Evolutionary conservation across 169 alveolate genomes (phyloP), one percentile per base, ranked within the genome.

Genomic region (Eimeria maxima): DNA sequence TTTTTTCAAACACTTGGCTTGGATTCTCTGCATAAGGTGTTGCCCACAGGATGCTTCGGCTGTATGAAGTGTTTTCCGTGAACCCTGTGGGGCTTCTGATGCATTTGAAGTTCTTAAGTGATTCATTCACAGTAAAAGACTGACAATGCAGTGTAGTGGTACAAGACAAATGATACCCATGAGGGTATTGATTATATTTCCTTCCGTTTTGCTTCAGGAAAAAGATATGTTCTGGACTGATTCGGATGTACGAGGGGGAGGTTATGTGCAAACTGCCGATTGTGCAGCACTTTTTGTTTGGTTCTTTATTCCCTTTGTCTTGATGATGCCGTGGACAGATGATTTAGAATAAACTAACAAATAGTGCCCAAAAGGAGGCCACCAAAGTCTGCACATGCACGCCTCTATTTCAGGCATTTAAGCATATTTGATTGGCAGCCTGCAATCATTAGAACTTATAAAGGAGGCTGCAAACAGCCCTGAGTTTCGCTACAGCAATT

Each of bases 281-380:
- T 5, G 96, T 80, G 45, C 97, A 96, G 88, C 97, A 96, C 69
- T 92, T 96, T 47, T 92, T 71, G 45, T 96, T 95, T 69, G 97
- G 97, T 6, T 4, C 94, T 57, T 16, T 65, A 55, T 88, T 91
- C 65, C 96, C 97, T 6, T 38, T 92, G 4, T 14, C 96, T 22
- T 81, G 55, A 1, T 88, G 29, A 24, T 80, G 44, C 20, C 20
- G 6, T 60, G 38, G 38, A 33, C 38, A 33, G 0, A 67, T 24
- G 14, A 16, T 14, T 67, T 53, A 53, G 63, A 53, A 53, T 53
- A 13, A 16, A 53, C 18, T 53, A 53, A 53, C 18, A 2, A 0
- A 53, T 16, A 53, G 18, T 53, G 11, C 11, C 22, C 63, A 10
- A 2, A 53, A 53, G 18, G 18, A 53, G 38, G 38, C 38, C 38